These are phyloP conservation scores for Lachancea lanzarotensis DNA, from an alignment of 805 yeast genomes.

Conservation along the genomic window DNA sequence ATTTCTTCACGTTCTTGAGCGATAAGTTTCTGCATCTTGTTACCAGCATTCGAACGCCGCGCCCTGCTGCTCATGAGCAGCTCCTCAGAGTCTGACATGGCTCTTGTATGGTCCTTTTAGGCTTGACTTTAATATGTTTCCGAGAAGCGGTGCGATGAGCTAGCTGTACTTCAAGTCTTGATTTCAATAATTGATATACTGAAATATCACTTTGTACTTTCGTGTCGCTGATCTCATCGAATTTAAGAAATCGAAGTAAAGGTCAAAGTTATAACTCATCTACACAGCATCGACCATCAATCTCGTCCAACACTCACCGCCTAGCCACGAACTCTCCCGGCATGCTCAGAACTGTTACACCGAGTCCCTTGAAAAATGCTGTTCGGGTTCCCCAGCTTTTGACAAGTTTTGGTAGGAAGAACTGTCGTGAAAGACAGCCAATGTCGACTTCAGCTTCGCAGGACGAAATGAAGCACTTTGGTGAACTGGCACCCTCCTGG, in stretches of 20 bases:
- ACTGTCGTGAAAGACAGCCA: background rate
- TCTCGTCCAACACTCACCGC: too few species aligned
- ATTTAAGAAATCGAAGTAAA: too few species aligned
- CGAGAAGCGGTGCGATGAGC: background rate
- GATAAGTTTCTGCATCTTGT: slow-evolving; percentile 64
- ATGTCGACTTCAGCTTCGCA: slow-evolving; percentile 19
- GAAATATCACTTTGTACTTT: background rate
- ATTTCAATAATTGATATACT: background rate
- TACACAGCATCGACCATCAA: too few species aligned
- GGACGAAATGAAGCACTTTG: slow-evolving; percentile 75
- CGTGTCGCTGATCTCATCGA: too few species aligned
- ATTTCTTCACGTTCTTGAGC: slow-evolving; percentile 54
- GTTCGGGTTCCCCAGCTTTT: background rate
- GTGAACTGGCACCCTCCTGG: slow-evolving; percentile 89
- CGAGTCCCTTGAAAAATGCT: slow-evolving; percentile 9
- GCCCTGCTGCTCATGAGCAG: slow-evolving; percentile 63
- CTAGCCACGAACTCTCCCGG: too few species aligned
- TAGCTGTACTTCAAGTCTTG: too few species aligned
- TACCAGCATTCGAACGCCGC: slow-evolving; percentile 86
- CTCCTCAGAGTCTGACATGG: slow-evolving; percentile 9
- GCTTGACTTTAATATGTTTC: too few species aligned
- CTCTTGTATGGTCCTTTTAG: background rate
- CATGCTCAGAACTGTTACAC: background rate
- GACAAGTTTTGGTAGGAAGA: background rate
- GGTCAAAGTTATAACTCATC: too few species aligned